These are phyloP conservation scores for Discostella stelligeroides DNA, from an alignment of 108 stramenopile species.

Conservation along the genomic window DNA sequence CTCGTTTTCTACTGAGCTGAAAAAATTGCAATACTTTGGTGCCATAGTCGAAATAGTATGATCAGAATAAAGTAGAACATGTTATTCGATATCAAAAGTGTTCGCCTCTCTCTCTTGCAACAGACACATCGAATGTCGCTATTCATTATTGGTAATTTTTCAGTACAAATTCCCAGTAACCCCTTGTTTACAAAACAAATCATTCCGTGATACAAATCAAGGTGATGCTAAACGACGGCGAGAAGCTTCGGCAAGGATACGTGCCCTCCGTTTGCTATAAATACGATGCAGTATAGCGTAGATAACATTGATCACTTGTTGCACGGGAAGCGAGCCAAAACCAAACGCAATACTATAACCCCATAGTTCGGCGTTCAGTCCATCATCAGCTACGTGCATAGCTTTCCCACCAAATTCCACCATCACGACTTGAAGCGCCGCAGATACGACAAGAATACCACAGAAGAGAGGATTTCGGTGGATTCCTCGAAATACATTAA, in stretches of 20 bases:
- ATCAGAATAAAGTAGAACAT: too few relatives aligned
- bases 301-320: slow-evolving; percentile 49
- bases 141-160: too few relatives aligned
- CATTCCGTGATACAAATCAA: too few relatives aligned
- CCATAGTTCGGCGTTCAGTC: slow-evolving; percentile 58
- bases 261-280: neutral
- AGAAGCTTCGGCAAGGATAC: neutral
- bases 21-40: too few relatives aligned
- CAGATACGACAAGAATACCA: slow-evolving; percentile 76
- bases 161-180: too few relatives aligned
- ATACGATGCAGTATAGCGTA: neutral
- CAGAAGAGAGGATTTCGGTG: slow-evolving; percentile 82
- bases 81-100: too few relatives aligned
- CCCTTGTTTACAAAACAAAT: neutral
- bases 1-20: too few relatives aligned
- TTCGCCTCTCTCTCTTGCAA: too few relatives aligned
- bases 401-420: slow-evolving; percentile 90
- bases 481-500: slow-evolving; percentile 85
- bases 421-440: slow-evolving; percentile 86
- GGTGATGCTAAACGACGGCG: neutral
- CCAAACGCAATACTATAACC: slow-evolving; percentile 58
- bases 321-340: slow-evolving; percentile 58
- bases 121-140: too few relatives aligned
- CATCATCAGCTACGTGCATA: slow-evolving; percentile 65
- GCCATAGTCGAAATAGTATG: too few relatives aligned